A percentile compares a stretch with the other conserved stretches of the same genome.
These are phyloP conservation scores for Trichoderma endophyticum DNA, from an alignment of 2,329 filamentous ascomycete species.

Conservation along the genomic window DNA sequence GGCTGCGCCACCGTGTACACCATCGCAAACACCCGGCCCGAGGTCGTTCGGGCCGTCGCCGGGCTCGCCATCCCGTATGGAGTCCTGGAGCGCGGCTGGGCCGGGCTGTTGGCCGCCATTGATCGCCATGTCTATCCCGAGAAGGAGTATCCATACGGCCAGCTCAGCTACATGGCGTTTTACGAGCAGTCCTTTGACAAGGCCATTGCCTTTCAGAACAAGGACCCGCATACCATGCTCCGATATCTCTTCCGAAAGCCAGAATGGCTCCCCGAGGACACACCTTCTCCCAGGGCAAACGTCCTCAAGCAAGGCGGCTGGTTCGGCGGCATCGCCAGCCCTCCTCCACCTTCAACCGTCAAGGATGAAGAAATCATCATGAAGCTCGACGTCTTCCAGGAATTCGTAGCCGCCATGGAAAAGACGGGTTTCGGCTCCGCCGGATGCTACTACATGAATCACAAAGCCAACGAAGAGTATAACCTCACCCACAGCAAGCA, in stretches of 20 bases:
- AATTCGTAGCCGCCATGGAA: conserved; percentile 32
- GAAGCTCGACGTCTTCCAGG: conserved; percentile 22
- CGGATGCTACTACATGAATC: conserved; percentile 38
- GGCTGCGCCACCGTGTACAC: conserved; percentile 28
- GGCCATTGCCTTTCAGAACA: conserved; percentile 21
- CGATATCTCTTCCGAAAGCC: conserved; percentile 11
- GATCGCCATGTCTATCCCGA: conserved; percentile 45
- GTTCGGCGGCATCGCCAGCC: conserved; percentile 20
- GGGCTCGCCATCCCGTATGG: conserved; percentile 40
- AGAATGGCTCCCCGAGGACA: background rate
- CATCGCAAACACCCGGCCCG: conserved; percentile 30
- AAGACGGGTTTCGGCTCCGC: conserved; percentile 36
- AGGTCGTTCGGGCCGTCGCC: conserved; percentile 26
- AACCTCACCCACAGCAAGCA: conserved; percentile 24
- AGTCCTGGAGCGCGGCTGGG: conserved; percentile 39
- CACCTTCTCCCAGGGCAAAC: background rate
- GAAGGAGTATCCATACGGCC: conserved; percentile 36
- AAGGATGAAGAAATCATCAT: conserved; percentile 2
- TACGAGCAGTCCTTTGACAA: conserved; percentile 29
- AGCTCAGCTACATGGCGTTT: conserved; percentile 32
- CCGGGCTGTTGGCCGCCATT: conserved; percentile 32
- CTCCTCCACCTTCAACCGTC: background rate
- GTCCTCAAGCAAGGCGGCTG: conserved; percentile 17
- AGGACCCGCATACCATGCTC: conserved; percentile 21
- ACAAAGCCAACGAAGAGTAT: conserved; percentile 41